These are phyloP conservation scores for Kalmanozyma brasiliensis DNA, from an alignment of 1,284 basidiomycete species.

Conservation along the genomic window DNA sequence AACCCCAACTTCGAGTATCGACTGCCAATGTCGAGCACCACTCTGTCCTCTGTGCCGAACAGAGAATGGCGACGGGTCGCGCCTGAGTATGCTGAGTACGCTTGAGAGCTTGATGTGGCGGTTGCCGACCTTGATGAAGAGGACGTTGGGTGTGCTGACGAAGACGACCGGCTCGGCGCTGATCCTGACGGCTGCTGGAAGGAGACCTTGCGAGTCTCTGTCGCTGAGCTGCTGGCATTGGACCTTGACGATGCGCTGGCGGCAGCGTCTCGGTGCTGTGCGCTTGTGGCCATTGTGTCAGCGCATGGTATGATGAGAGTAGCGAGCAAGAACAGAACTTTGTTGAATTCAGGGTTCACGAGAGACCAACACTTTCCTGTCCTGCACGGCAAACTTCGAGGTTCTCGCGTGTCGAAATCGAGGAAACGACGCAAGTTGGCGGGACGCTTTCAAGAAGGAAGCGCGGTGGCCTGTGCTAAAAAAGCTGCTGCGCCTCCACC, in stretches of 20 bases:
- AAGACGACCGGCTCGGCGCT: slow-evolving; percentile 19
- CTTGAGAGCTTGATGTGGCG: slow-evolving; percentile 9
- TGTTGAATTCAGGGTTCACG: neutral
- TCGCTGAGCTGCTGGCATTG: slow-evolving; percentile 3
- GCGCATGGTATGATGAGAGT: neutral
- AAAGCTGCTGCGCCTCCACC: slow-evolving; percentile 8
- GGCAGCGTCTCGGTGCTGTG: slow-evolving; percentile 2
- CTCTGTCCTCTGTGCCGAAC: slow-evolving; percentile 55
- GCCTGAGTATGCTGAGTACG: slow-evolving; percentile 27
- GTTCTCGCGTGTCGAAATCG: neutral
- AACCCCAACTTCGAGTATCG: slow-evolving; percentile 60
- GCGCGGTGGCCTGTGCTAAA: slow-evolving; percentile 7
- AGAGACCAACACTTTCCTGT: slow-evolving; percentile 29
- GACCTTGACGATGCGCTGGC: slow-evolving; percentile 1
- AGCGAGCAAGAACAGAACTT: too few species aligned
- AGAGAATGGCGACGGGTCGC: slow-evolving; percentile 50
- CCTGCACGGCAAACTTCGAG: too few species aligned
- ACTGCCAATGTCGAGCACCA: slow-evolving; percentile 63
- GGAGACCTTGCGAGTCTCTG: slow-evolving; percentile 32
- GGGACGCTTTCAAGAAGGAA: neutral
- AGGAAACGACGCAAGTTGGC: too few species aligned
- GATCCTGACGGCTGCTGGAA: slow-evolving; percentile 21
- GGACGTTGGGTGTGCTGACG: slow-evolving; percentile 12
- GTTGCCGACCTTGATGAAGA: slow-evolving; percentile 6
- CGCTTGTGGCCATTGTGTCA: slow-evolving; percentile 12